Base-by-base conservation (phyloP, 1,139 yeast genomes). In the Geotrichum candidum region DNA sequence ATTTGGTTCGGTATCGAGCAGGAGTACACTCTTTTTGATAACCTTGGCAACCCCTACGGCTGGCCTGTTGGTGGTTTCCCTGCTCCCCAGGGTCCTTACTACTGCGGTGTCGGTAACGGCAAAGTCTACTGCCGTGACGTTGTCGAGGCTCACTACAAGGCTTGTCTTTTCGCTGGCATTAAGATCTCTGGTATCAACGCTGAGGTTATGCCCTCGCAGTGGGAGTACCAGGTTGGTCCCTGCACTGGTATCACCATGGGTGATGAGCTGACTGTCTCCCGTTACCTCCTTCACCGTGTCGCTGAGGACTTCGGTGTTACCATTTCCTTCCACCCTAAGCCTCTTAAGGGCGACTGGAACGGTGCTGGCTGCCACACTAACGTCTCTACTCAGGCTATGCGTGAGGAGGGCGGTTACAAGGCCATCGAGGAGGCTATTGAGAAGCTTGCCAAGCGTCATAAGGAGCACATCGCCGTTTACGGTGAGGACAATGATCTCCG, bases 21-120 rank as follows among this genome's bases (percentile, higher is more conserved):
- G 82, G 99, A 94, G 80, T 94, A 94, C 83, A 94, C 99, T 68
- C 81, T 94, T 76, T 89, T 94, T 74, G 99, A 94, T 78, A 88
- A 89, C 78, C 87, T 77, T 73, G 96, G 90, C 77, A 81, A 88
- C 72, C 94, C 89, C 65, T 94, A 91, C 79, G 98, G 97, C 70
- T 94, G 99, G 99, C 99, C 99, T 79, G 86, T 89, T 82, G 98
- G 98, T 72, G 99, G 99, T 66, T 94, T 84, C 94, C 99, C 99
- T 76, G 99, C 97, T 69, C 99, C 99, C 68, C 99, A 94, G 82
- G 99, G 99, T 70, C 99, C 99, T 66, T 94, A 92, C 88, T 94
- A 94, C 87, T 94, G 99, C 83, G 99, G 99, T 86, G 99, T 94
- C 68, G 99, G 99, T 81, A 85, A 97, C 73, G 97, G 98, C 74